Base-by-base conservation (phyloP, 768 basidiomycete species). In the Neoboletus subvelutipes region DNA sequence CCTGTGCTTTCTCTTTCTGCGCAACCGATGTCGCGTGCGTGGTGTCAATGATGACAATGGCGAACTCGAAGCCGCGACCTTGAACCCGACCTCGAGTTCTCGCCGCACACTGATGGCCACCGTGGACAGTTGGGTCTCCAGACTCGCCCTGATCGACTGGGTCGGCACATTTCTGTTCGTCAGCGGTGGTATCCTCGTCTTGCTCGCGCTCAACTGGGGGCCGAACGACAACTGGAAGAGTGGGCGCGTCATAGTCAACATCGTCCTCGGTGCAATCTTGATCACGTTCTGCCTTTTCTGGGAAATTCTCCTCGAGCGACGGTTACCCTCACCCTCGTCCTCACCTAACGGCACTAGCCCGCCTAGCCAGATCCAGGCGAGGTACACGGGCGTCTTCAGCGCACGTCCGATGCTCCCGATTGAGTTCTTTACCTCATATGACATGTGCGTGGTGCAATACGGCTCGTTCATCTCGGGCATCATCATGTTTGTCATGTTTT, bases 141-240 rank as follows among this genome's bases (percentile, higher is more conserved):
- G 60, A 39, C 76, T 60, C 56, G 61, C 41, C 22, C 61, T 71
- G 43, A 70, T 83, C 47, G 81, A 83, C 63, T 79, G 81, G 77
- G 48, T 81, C 22, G 81, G 81, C 29, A 74, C 76, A 1, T 50
- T 71, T 37, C 58, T 82, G 41, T 82, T 81, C 60, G 69, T 78
- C 61, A 58, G 55, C 10, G 77, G 74, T 26, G 77, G 80, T 17
- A 73, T 81, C 43, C 73, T 80, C 26, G 55, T 83, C 51, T 68
- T 83, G 29, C 75, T 83, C 5, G 82, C 77, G 15, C 71, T 83
- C 50, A 80, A 77, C 62, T 80, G 79, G 78, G 81, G 81, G 7
- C 77, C 80, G n/a, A 62, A 63, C 13, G 71, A 72, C 29, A 56
- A 61, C 45, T 83, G 82, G 79, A 67, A 71, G 55, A 59, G 63